Evolutionary conservation across 2,329 filamentous ascomycete species (phyloP).

Genomic region (Orbilia quercus): DNA sequence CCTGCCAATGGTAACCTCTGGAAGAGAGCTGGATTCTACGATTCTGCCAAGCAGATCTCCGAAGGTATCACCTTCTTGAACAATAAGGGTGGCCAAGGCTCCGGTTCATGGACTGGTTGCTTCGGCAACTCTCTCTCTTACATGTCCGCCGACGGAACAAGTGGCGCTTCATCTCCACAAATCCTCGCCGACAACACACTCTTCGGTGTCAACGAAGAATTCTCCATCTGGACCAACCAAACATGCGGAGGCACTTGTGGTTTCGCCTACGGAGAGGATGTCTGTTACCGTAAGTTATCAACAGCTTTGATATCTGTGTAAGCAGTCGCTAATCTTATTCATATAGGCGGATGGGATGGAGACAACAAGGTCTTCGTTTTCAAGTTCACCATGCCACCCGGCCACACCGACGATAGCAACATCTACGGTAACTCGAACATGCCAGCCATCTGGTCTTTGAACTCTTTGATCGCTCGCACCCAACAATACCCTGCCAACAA

Average conservation of each 20-base stretch:
- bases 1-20: constrained; percentile 21
- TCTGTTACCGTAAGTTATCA: constrained; percentile 66
- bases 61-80: constrained; percentile 48
- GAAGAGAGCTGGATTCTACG: constrained; percentile 42
- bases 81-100: constrained; percentile 50
- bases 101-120: constrained; percentile 60
- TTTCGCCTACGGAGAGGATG: constrained; percentile 65
- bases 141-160: constrained; percentile 66
- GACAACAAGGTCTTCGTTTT: constrained; percentile 78
- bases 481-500: constrained; percentile 69
- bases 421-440: constrained; percentile 71
- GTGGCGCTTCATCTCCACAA: constrained; percentile 66
- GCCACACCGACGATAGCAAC: constrained; percentile 64
- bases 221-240: constrained; percentile 68
- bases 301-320: not conserved
- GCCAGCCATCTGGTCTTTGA: constrained; percentile 81
- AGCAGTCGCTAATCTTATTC: constrained; percentile 9
- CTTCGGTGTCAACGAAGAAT: constrained; percentile 66
- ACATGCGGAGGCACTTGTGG: constrained; percentile 67
- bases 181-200: constrained; percentile 67
- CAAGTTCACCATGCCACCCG: constrained; percentile 77
- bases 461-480: constrained; percentile 77
- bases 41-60: constrained; percentile 32
- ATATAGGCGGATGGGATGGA: constrained; percentile 75
- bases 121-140: constrained; percentile 72